phyloP scores from a whole-genome alignment of 352 stramenopile genomes.

The Phytopythium oedochilum region DNA sequence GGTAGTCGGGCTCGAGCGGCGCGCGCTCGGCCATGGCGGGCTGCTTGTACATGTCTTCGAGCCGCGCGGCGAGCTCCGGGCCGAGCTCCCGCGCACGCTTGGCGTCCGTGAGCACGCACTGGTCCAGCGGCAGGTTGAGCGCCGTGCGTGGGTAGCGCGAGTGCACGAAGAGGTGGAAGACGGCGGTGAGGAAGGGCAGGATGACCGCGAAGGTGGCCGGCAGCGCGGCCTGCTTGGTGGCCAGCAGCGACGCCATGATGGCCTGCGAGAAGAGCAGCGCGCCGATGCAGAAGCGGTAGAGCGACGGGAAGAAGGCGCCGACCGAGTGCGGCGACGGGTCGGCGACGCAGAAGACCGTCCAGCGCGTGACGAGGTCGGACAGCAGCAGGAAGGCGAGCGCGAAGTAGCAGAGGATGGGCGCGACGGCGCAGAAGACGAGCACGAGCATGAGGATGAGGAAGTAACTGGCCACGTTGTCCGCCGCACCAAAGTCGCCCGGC shows the following conservation, averaged over 20 bases:
- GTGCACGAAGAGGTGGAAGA: conserved; percentile 73
- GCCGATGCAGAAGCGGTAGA: conserved; percentile 78
- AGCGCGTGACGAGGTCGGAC: conserved; percentile 73
- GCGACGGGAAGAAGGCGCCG: conserved; percentile 69
- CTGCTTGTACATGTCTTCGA: conserved; percentile 67
- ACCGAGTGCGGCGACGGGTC: conserved; percentile 65
- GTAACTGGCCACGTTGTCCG: conserved; percentile 60
- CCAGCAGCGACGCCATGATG: conserved; percentile 67
- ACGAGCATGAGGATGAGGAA: conserved; percentile 74
- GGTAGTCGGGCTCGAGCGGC: conserved; percentile 73
- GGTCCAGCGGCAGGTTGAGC: conserved; percentile 64
- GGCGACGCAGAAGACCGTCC: conserved; percentile 63
- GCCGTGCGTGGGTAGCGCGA: conserved; percentile 65
- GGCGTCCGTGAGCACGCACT: conserved; percentile 71
- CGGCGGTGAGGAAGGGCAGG: conserved; percentile 53
- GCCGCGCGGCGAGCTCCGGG: conserved; percentile 36
- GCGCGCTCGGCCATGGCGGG: conserved; percentile 57
- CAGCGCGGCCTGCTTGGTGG: conserved; percentile 66
- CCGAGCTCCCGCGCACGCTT: conserved; percentile 44
- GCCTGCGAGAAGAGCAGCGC: conserved; percentile 77
- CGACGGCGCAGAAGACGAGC: conserved; percentile 68
- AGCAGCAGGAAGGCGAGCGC: conserved; percentile 61
- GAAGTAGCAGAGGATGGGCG: conserved; percentile 81
- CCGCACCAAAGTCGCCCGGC: conserved; percentile 54
- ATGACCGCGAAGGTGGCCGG: conserved; percentile 56